Evolutionary conservation across 352 stramenopile species (phyloP).

Genomic region (Phytophthora fragariae): DNA sequence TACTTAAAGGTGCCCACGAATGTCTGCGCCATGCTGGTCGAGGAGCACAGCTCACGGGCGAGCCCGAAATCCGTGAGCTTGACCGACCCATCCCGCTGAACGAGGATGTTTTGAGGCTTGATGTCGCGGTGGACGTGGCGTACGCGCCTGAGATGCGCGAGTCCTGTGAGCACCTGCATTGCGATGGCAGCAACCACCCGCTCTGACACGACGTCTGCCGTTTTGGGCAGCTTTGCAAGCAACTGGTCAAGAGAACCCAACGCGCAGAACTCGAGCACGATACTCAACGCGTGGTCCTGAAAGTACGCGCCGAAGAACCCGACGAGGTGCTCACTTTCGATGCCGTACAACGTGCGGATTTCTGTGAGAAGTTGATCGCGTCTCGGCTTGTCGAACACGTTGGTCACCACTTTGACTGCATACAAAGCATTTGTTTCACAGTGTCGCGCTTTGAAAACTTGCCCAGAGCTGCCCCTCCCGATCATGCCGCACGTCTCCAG

Average conservation of each 20-base stretch:
- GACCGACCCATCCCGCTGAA: conserved; percentile 77
- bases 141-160: conserved; percentile 64
- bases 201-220: conserved; percentile 50
- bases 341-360: conserved; percentile 80
- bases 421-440: conserved; percentile 48
- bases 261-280: conserved; percentile 75
- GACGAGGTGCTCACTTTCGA: conserved; percentile 71
- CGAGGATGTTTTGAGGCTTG: conserved; percentile 94
- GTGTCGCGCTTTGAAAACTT: conserved; percentile 68
- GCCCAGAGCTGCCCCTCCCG: conserved; percentile 67
- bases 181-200: conserved; percentile 60
- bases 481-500: conserved; percentile 63
- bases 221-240: conserved; percentile 19
- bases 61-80: conserved; percentile 89
- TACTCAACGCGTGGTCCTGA: conserved; percentile 70
- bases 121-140: conserved; percentile 94
- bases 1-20: conserved; percentile 94
- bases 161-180: conserved; percentile 67
- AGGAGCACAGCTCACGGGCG: conserved; percentile 68
- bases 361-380: conserved; percentile 81
- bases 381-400: conserved; percentile 82
- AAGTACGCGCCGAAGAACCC: conserved; percentile 80
- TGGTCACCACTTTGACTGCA: conserved; percentile 77
- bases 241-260: conserved; percentile 65
- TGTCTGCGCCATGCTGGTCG: conserved; percentile 81